Evolutionary conservation across 495 filamentous ascomycete genomes (phyloP), one percentile per base, ranked within the genome.

Genomic region (Penicillium egyptiacum): DNA sequence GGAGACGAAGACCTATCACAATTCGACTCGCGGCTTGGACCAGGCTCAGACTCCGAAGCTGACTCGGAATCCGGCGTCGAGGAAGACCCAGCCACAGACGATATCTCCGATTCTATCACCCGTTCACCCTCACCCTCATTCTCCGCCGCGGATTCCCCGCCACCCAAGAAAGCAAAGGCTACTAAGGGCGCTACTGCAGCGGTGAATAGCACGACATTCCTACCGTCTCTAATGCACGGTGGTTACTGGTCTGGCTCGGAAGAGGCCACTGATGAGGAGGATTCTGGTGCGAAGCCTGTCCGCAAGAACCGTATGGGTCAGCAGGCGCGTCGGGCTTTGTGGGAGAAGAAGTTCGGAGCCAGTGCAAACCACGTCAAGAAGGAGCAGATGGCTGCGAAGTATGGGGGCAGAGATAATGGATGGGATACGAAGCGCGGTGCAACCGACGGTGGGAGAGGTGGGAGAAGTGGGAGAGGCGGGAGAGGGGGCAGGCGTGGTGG

Each of bases 171-270:
- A 37, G 28, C 73, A 26, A 78, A 81, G 47, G 78, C 66, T 45
- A 58, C 59, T 55, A 65, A 72, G 53, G 67, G 63, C 30, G 53
- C 75, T 28, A 35, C 63, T 17, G 67, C 70, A n/a, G 61, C 69
- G 10, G 65, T 74, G 17, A 81, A 76, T 52, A 86, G 86, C 8
- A 88, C 91, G 1, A 88, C 84, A 2, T 96, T 97, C 79, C 81
- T 98, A 4, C 95, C 94, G 2, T 87, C 89, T 6, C 80, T 98
- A 3, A 82, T 77, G 56, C 88, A 93, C 81, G 88, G 88, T 17
- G 92, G 91, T 44, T 98, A 98, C 75, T 88, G 88, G 72, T 97
- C 93, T 17, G 94, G 91, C 60, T 92, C 90, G 4, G 91, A 92
- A 60, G 86, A 86, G 50, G 64, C 74, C 14, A 76, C 79, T 16